Evolutionary conservation across 2,329 filamentous ascomycete genomes (phyloP).

Genomic region (Colletotrichum theobromicola): DNA sequence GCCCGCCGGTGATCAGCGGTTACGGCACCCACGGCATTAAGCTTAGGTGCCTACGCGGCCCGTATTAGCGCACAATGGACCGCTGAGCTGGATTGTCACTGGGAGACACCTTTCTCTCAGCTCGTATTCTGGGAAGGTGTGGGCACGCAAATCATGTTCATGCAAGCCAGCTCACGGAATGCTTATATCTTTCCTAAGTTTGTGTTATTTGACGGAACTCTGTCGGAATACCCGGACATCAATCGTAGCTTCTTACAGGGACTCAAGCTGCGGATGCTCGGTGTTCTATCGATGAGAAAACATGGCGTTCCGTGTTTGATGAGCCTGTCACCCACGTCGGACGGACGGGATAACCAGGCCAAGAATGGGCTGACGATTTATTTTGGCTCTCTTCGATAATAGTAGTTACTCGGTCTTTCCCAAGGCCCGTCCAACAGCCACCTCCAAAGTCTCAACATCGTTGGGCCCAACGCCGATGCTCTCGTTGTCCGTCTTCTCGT

Average conservation of each 20-base stretch:
- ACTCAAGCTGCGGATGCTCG: neutral
- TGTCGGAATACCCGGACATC: neutral
- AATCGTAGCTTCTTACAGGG: neutral
- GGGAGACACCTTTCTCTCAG: neutral
- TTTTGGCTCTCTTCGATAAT: neutral
- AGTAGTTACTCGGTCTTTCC: neutral
- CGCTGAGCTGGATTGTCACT: neutral
- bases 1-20: neutral
- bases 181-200: neutral
- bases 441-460: slow-evolving; percentile 56
- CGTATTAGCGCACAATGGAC: neutral
- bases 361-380: neutral
- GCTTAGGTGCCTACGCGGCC: neutral
- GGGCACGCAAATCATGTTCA: neutral
- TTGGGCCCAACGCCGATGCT: slow-evolving; percentile 54
- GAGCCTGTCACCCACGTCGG: neutral
- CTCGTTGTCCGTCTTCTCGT: slow-evolving; percentile 71
- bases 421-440: slow-evolving; percentile 22
- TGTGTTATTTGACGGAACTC: neutral
- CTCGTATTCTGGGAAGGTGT: neutral
- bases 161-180: neutral
- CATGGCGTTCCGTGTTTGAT: neutral
- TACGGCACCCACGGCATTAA: neutral
- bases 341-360: neutral
- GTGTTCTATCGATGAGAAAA: neutral